Evolutionary conservation across 495 filamentous ascomycete species (phyloP), one percentile per base, ranked within the genome.

Genomic region (Immersiella caudata): DNA sequence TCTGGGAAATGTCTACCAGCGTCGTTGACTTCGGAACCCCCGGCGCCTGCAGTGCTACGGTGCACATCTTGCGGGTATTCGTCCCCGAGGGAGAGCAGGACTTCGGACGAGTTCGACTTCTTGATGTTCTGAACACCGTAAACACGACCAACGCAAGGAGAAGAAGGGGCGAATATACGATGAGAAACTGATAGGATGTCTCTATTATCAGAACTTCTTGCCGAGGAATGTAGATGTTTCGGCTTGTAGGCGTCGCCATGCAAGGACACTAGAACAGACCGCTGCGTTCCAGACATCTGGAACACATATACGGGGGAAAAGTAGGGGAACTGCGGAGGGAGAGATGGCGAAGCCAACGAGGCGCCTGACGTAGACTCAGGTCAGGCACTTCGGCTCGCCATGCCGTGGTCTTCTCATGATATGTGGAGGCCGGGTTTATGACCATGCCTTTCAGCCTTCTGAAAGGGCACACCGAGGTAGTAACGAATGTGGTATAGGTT

Each of bases 381-480:
- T 46, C 40, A 46, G 40, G 40, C 40, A 14, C 16, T 46, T 46
- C 40, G 40, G 40, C 29, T 46, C 40, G 5, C 16, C 11, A 18
- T 18, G 40, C 11, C 14, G 5, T 18, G 40, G 2, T 6, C 2
- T 46, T 5, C 40, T 46, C 11, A 18, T 14, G 40, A 46, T 46
- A 24, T 55, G 52, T 22, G n/a, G 20, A 55, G n/a, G 21, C 52
- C n/a, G 20, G 52, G 7, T 55, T 26, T 18, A 46, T 46, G 2
- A 5, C 40, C 9, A 16, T 26, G 26, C 26, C 25, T 27, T 20
- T 59, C 56, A 59, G 56, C 56, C 56, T 59, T 29, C 56, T 59
- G 18, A 27, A 59, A 26, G 3, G 7, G 25, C 56, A 59, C 56
- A 59, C 56, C 56, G 56, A 59, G 27, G 56, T 25, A 14, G 14